Evolutionary conservation across 2,329 filamentous ascomycete species (phyloP).

Genomic region (Diaporthe eres): DNA sequence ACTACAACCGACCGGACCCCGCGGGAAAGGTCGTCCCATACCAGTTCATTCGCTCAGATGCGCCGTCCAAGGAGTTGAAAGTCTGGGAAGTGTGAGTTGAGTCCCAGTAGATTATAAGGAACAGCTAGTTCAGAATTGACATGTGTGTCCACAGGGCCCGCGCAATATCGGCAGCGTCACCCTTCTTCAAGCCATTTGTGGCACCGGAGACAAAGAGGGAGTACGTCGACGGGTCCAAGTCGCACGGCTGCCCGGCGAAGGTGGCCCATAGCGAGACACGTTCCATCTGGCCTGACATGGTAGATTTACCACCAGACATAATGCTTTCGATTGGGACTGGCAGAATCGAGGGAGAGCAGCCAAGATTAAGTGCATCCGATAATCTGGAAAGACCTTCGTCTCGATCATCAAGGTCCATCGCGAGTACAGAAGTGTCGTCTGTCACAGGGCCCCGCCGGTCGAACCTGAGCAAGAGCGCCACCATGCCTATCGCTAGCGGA

Average conservation of each 20-base stretch:
- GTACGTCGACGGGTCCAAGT: constrained; percentile 4
- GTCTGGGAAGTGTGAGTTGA: constrained; percentile 24
- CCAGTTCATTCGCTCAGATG: constrained; percentile 12
- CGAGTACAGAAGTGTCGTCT: neutral
- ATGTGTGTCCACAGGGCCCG: neutral
- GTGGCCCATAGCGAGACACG: constrained; percentile 3
- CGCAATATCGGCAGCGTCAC: neutral
- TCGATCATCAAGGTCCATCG: neutral
- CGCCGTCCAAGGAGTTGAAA: neutral
- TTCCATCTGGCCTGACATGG: constrained; percentile 6
- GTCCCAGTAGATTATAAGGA: too few relatives aligned
- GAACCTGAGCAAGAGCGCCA: neutral
- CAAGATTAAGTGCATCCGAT: neutral
- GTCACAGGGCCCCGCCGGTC: neutral
- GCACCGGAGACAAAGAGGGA: constrained; percentile 9
- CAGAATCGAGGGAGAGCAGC: neutral
- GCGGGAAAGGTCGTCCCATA: neutral
- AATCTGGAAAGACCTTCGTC: neutral
- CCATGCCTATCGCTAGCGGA: neutral
- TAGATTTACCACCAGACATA: neutral
- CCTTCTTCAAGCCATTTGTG: constrained; percentile 23
- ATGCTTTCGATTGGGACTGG: constrained; percentile 9
- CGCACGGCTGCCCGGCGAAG: neutral
- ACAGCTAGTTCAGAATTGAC: neutral
- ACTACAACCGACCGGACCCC: constrained; percentile 16